These are phyloP conservation scores for Boletus tylopilopsis DNA, from an alignment of 768 basidiomycete species.

Conservation along the genomic window DNA sequence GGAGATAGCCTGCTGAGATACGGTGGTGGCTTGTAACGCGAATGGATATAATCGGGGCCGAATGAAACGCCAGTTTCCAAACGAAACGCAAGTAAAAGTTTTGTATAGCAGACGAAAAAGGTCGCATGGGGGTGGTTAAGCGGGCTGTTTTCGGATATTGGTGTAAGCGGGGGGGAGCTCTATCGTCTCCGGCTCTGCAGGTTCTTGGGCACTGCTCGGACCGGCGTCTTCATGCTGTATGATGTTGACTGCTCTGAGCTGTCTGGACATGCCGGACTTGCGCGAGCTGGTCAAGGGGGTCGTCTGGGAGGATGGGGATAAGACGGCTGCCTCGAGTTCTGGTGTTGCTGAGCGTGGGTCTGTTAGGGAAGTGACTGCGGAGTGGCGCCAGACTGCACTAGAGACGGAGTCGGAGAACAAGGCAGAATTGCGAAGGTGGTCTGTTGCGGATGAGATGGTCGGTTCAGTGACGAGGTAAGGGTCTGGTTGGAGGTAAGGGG, in stretches of 20 bases:
- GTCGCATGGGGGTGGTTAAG: neutral
- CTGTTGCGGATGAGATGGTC: slow-evolving; percentile 39
- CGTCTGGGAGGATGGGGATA: slow-evolving; percentile 21
- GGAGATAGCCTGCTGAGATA: neutral
- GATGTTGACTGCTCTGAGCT: slow-evolving; percentile 69
- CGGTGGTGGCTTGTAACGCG: neutral
- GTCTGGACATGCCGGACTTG: slow-evolving; percentile 41
- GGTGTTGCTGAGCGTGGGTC: slow-evolving; percentile 47
- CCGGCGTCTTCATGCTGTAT: slow-evolving; percentile 87
- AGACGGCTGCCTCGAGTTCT: slow-evolving; percentile 29
- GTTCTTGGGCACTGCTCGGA: slow-evolving; percentile 26
- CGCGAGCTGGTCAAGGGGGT: slow-evolving; percentile 25
- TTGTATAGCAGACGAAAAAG: neutral
- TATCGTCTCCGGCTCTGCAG: slow-evolving; percentile 62
- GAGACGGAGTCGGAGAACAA: slow-evolving; percentile 15
- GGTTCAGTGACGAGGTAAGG: slow-evolving; percentile 72
- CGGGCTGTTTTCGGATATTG: slow-evolving; percentile 38
- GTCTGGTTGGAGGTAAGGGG: slow-evolving; percentile 71
- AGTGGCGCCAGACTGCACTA: slow-evolving; percentile 23
- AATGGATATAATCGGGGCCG: slow-evolving; percentile 3
- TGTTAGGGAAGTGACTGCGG: slow-evolving; percentile 26
- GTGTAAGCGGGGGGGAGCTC: slow-evolving; percentile 85
- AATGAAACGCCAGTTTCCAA: neutral
- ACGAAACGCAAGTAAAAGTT: neutral
- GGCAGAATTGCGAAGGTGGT: slow-evolving; percentile 16